Evolutionary conservation across 2,329 filamentous ascomycete species (phyloP).

Genomic region (Alternaria brassicicola): DNA sequence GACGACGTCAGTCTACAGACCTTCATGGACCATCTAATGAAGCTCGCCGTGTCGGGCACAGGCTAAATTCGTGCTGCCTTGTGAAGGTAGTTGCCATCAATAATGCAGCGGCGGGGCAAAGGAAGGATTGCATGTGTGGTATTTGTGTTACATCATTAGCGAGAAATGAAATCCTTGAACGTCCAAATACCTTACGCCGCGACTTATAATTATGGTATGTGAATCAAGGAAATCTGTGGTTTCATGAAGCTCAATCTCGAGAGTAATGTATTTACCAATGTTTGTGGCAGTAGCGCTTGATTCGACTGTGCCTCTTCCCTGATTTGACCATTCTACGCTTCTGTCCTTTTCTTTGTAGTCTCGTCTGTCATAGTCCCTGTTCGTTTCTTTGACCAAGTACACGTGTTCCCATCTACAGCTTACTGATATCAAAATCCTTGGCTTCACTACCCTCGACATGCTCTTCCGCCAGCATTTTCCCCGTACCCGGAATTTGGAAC

Average conservation of each 20-base stretch:
- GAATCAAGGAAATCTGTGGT: background rate
- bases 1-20: conserved; percentile 98
- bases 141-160: conserved; percentile 11
- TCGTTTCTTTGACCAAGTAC: background rate
- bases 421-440: conserved; percentile 6
- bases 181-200: background rate
- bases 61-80: conserved; percentile 20
- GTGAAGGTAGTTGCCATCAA: background rate
- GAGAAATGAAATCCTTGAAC: conserved; percentile 11
- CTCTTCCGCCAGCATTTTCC: conserved; percentile 24
- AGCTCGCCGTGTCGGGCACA: conserved; percentile 59
- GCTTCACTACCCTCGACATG: conserved; percentile 18
- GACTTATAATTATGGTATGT: background rate
- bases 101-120: background rate
- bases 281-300: background rate
- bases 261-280: too few relatives aligned
- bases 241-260: background rate
- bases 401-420: background rate
- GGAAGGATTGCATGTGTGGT: background rate
- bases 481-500: conserved; percentile 29
- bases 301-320: background rate
- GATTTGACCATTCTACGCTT: background rate
- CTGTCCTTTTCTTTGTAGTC: too few relatives aligned
- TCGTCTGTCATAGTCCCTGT: background rate
- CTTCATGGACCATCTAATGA: conserved; percentile 99